Percentiles rank a stretch among this genome's conserved stretches.
These are phyloP conservation scores for Chrysosphaeria jannelii DNA, from an alignment of 2,329 filamentous ascomycete species.

Conservation along the genomic window DNA sequence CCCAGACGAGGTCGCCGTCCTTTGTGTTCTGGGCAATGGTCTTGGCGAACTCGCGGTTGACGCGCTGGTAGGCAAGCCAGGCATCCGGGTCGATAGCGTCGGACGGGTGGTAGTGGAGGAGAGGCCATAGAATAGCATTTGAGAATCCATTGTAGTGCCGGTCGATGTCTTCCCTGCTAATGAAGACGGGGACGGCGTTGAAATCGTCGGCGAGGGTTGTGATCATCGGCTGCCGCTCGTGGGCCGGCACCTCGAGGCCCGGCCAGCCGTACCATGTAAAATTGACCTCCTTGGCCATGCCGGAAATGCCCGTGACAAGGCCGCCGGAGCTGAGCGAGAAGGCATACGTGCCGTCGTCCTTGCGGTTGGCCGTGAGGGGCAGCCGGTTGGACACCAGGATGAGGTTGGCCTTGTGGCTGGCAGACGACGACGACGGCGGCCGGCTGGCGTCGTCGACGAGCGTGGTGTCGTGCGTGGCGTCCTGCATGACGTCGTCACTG, in stretches of 20 bases:
- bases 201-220: constrained; percentile 63
- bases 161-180: constrained; percentile 79
- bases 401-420: constrained; percentile 4
- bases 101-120: constrained; percentile 95
- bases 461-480: background rate
- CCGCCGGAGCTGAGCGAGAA: constrained; percentile 95
- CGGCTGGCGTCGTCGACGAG: constrained; percentile 2
- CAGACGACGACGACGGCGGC: too few species aligned
- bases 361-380: constrained; percentile 86
- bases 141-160: constrained; percentile 95
- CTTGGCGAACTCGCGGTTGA: constrained; percentile 77
- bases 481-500: background rate
- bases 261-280: constrained; percentile 99
- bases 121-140: constrained; percentile 92
- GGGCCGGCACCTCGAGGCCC: constrained; percentile 66
- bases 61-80: constrained; percentile 79
- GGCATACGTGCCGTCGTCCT: constrained; percentile 68
- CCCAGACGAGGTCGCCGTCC: constrained; percentile 88
- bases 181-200: constrained; percentile 69
- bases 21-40: constrained; percentile 63
- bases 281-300: constrained; percentile 67
- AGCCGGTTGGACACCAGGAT: constrained; percentile 70
- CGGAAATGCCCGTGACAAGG: constrained; percentile 75
- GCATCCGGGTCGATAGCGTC: constrained; percentile 91
- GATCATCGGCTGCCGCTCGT: constrained; percentile 45